Conservation (phyloP, 495 filamentous ascomycete genomes). For the Amphirosellinia nigrospora region DNA sequence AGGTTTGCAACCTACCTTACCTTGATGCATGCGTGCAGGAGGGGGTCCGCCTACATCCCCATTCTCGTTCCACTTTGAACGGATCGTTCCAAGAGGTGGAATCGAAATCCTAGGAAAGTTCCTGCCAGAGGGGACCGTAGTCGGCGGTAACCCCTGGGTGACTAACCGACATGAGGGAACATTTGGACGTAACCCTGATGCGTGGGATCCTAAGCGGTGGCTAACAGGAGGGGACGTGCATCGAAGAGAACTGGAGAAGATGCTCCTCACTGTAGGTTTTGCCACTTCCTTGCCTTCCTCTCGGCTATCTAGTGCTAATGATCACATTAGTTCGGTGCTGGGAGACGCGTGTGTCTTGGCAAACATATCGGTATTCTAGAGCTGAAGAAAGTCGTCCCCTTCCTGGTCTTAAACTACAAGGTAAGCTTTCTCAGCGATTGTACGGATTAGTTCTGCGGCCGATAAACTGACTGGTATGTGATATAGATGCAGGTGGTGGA, state of each 20-base stretch:
- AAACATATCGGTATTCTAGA: slow-evolving; percentile 67
- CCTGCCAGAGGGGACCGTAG: slow-evolving; percentile 54
- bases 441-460: background rate
- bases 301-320: background rate
- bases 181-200: slow-evolving; percentile 57
- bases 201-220: slow-evolving; percentile 62
- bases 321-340: slow-evolving; percentile 59
- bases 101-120: slow-evolving; percentile 54
- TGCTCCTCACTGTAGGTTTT: slow-evolving; percentile 29
- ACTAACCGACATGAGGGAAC: slow-evolving; percentile 55
- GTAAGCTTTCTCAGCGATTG: background rate
- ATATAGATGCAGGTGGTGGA: slow-evolving; percentile 4
- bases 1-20: slow-evolving; percentile 50
- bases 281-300: background rate
- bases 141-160: slow-evolving; percentile 64
- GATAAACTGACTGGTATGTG: background rate
- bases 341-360: slow-evolving; percentile 65
- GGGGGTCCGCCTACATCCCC: slow-evolving; percentile 62
- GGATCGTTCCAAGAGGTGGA: slow-evolving; percentile 58
- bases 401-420: slow-evolving; percentile 48
- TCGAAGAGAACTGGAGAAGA: slow-evolving; percentile 45
- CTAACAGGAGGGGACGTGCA: slow-evolving; percentile 35
- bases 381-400: slow-evolving; percentile 67
- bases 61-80: slow-evolving; percentile 57
- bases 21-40: slow-evolving; percentile 64